phyloP scores from a whole-genome alignment of 2,329 filamentous ascomycete species.

The Exophiala alcalophila region DNA sequence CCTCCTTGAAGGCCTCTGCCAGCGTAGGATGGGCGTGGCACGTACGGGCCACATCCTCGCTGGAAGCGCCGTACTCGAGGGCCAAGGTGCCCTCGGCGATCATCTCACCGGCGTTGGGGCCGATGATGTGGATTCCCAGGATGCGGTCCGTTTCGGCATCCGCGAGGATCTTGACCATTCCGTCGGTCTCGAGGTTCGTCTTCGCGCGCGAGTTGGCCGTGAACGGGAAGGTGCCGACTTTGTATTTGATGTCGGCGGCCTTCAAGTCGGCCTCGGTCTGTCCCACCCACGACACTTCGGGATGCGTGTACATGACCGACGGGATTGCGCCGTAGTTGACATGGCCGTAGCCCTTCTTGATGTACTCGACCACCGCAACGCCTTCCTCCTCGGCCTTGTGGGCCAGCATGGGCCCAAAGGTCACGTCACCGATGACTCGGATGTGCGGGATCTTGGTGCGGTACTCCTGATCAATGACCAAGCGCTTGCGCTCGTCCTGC shows the following conservation, averaged over 20 bases:
- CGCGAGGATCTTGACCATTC: conserved; percentile 93
- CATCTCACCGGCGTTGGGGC: conserved; percentile 96
- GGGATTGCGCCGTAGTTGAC: conserved; percentile 99
- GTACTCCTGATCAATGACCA: conserved; percentile 98
- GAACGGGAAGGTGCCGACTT: conserved; percentile 92
- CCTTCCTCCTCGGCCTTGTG: conserved; percentile 99
- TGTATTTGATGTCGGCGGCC: conserved; percentile 84
- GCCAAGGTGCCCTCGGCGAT: conserved; percentile 95
- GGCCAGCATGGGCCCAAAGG: conserved; percentile 97
- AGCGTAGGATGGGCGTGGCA: conserved; percentile 96
- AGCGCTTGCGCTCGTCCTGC: conserved; percentile 85
- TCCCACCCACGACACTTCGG: conserved; percentile 97
- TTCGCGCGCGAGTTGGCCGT: conserved; percentile 97
- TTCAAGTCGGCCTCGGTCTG: conserved; percentile 97
- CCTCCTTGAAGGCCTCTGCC: conserved; percentile 98
- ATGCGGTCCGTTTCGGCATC: conserved; percentile 96
- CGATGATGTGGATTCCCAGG: conserved; percentile 93
- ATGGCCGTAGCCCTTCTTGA: conserved; percentile 95
- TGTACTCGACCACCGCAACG: conserved; percentile 91
- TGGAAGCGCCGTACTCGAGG: conserved; percentile 92
- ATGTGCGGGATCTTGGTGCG: conserved; percentile 97
- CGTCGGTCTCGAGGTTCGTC: conserved; percentile 96
- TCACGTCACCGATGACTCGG: conserved; percentile 91
- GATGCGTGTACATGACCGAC: conserved; percentile 99
- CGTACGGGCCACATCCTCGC: conserved; percentile 90